Conservation (phyloP, 306 rosid genomes). For the Trifolium dubium region DNA sequence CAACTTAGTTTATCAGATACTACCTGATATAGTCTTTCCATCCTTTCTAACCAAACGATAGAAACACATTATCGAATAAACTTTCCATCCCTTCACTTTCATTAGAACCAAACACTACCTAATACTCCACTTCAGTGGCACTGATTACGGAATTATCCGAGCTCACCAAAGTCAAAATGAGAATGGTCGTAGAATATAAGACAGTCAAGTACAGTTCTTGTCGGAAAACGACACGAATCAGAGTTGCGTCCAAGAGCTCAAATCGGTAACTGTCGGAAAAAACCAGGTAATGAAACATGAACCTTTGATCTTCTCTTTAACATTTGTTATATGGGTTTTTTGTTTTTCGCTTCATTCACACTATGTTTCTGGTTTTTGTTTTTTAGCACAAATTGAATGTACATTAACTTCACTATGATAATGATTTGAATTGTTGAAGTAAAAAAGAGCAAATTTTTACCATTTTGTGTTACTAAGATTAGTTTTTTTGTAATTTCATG, state of each 20-base stretch:
- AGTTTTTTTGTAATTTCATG: conserved; percentile 17
- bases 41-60: too few relatives aligned
- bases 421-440: conserved; percentile 2
- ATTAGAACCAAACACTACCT: too few relatives aligned
- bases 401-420: not conserved
- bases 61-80: too few relatives aligned
- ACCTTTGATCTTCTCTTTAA: not conserved
- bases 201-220: not conserved
- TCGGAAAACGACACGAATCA: conserved; percentile 1
- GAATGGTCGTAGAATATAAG: not conserved
- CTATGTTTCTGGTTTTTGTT: not conserved
- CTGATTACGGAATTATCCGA: too few relatives aligned
- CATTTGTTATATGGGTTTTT: not conserved
- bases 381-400: not conserved
- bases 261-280: not conserved
- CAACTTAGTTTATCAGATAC: too few relatives aligned
- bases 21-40: too few relatives aligned
- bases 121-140: too few relatives aligned
- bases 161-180: not conserved
- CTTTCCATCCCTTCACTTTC: too few relatives aligned
- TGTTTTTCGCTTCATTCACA: not conserved
- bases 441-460: too few relatives aligned
- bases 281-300: conserved; percentile 43
- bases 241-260: not conserved
- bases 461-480: not conserved